Evolutionary conservation across 2,329 filamentous ascomycete species (phyloP).

Genomic region (Botryotinia narcissicola): DNA sequence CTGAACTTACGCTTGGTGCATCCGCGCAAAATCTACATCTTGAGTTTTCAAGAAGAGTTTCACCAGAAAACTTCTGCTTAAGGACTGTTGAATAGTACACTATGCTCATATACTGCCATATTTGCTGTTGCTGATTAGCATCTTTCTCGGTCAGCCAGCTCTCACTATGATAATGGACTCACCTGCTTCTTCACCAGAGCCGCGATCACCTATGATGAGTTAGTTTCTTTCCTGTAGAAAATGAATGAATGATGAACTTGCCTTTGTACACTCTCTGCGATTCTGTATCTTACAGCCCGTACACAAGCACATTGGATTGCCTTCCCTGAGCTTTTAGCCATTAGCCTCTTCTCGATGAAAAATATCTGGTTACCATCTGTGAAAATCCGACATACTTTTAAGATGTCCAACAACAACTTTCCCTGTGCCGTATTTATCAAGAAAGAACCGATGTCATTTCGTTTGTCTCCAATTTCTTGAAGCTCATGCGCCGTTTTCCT

Average conservation of each 20-base stretch:
- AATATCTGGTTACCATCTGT: background rate
- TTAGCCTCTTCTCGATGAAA: background rate
- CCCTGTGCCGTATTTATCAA: background rate
- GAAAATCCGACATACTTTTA: background rate
- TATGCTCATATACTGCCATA: too few species aligned
- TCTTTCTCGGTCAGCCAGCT: background rate
- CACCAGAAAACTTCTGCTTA: background rate
- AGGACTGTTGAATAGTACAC: background rate
- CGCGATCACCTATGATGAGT: background rate
- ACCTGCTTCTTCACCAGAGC: background rate
- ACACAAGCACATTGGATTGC: background rate
- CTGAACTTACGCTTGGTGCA: background rate
- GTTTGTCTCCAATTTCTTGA: background rate
- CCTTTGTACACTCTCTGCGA: background rate
- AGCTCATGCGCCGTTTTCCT: background rate
- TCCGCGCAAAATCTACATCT: background rate
- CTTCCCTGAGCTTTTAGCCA: background rate
- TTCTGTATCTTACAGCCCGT: background rate
- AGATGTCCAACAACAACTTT: background rate
- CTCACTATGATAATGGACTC: background rate
- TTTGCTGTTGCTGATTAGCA: background rate
- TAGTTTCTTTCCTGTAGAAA: background rate
- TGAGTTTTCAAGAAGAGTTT: background rate
- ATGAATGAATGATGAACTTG: background rate
- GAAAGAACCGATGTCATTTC: background rate